phyloP scores from a whole-genome alignment of 345 rosid genomes.

The Camelina sativa region DNA sequence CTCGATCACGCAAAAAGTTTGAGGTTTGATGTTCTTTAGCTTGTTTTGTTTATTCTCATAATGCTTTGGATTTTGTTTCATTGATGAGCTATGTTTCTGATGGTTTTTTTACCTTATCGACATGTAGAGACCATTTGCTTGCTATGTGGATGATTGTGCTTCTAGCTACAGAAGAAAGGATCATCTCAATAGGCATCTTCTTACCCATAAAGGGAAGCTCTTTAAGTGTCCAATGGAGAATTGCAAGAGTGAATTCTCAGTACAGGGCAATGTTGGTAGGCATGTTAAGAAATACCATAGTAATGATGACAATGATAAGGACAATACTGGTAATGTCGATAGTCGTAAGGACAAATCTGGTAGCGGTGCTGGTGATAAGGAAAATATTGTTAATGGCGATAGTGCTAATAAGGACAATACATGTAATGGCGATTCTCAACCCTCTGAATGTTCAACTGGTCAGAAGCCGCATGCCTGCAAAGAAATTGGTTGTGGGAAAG shows the following conservation, averaged over 20 bases:
- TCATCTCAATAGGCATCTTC: slow-evolving; percentile 82
- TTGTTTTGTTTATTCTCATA: background rate
- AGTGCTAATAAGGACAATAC: background rate
- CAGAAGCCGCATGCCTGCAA: slow-evolving; percentile 58
- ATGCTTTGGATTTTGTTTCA: background rate
- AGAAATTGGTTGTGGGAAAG: slow-evolving; percentile 83
- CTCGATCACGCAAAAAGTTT: slow-evolving; percentile 69
- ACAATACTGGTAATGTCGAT: background rate
- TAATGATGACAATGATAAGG: background rate
- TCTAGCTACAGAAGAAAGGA: slow-evolving; percentile 87
- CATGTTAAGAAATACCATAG: slow-evolving; percentile 64
- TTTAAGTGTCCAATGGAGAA: slow-evolving; percentile 66
- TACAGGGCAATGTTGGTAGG: slow-evolving; percentile 62
- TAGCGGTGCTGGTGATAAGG: background rate
- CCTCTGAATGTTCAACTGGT: slow-evolving; percentile 26
- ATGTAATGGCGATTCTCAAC: slow-evolving; percentile 11
- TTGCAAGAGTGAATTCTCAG: slow-evolving; percentile 57
- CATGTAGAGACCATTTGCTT: slow-evolving; percentile 71
- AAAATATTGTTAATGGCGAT: background rate
- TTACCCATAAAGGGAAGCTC: slow-evolving; percentile 73
- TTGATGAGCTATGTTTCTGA: background rate
- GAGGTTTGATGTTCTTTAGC: slow-evolving; percentile 27
- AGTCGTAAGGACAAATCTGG: background rate
- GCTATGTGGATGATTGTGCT: slow-evolving; percentile 68
- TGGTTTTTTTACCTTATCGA: background rate